Evolutionary conservation across 768 basidiomycete genomes (phyloP).

Genomic region (Leucocoprinus leucothites): DNA sequence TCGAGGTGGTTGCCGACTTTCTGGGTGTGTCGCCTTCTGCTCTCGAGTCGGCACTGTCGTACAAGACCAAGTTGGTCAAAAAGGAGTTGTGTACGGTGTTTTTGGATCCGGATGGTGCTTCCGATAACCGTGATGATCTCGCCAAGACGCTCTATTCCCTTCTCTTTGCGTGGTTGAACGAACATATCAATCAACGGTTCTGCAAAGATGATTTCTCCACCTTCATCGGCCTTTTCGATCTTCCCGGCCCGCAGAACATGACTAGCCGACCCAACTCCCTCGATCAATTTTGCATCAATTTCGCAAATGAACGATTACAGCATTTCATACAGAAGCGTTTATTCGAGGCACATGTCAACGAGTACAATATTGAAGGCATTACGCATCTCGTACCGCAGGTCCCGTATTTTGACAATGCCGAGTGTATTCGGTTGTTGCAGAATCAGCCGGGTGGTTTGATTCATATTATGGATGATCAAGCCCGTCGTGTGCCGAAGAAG

Average conservation of each 20-base stretch:
- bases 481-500: slow-evolving; percentile 82
- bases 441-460: slow-evolving; percentile 88
- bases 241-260: slow-evolving; percentile 91
- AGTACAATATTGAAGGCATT: slow-evolving; percentile 84
- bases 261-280: slow-evolving; percentile 86
- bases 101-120: slow-evolving; percentile 90
- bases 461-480: slow-evolving; percentile 98
- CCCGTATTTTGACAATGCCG: slow-evolving; percentile 87
- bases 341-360: slow-evolving; percentile 78
- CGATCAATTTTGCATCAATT: slow-evolving; percentile 96
- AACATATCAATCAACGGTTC: slow-evolving; percentile 92
- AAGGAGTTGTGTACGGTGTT: slow-evolving; percentile 98
- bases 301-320: slow-evolving; percentile 90
- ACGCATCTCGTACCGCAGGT: slow-evolving; percentile 62
- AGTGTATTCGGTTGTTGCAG: slow-evolving; percentile 84
- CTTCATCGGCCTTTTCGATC: slow-evolving; percentile 91
- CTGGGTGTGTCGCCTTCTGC: slow-evolving; percentile 74
- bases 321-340: slow-evolving; percentile 75
- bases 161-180: slow-evolving; percentile 94
- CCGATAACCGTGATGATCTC: slow-evolving; percentile 91
- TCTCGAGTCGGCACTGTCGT: slow-evolving; percentile 80
- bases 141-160: slow-evolving; percentile 92
- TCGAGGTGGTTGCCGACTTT: slow-evolving; percentile 88
- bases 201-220: slow-evolving; percentile 91
- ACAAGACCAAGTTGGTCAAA: slow-evolving; percentile 89